These are phyloP conservation scores for Gamsiella multidivaricata DNA, from an alignment of 192 early-diverging fungal species.

Conservation along the genomic window DNA sequence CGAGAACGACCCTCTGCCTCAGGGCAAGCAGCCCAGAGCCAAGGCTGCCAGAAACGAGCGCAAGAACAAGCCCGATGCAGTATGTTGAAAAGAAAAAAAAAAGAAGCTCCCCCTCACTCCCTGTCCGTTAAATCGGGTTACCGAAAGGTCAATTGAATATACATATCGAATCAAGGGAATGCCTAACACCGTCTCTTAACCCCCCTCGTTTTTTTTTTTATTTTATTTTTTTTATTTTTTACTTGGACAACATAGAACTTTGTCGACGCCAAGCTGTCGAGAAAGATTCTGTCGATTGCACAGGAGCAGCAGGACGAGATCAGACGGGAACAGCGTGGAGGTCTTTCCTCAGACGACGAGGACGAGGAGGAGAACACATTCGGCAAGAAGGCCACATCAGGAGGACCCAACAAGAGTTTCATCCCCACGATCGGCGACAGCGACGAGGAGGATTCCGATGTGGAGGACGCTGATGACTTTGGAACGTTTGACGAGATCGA, in stretches of 20 bases:
- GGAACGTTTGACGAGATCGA: constrained; percentile 61
- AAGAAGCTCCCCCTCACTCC: no score
- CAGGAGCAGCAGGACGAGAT: constrained; percentile 93
- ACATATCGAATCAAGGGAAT: no score
- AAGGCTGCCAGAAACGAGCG: constrained; percentile 71
- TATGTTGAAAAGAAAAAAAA: no score
- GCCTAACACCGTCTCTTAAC: no score
- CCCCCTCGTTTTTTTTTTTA: constrained; percentile 3
- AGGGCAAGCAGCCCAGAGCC: constrained; percentile 62
- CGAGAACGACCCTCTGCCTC: constrained; percentile 60
- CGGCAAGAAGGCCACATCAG: constrained; percentile 39
- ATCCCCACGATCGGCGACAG: constrained; percentile 66
- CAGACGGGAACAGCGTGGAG: constrained; percentile 59
- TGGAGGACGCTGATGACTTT: constrained; percentile 74
- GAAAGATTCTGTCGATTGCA: constrained; percentile 89
- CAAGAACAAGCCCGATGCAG: constrained; percentile 65
- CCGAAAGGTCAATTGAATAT: no score
- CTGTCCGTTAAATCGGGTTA: no score
- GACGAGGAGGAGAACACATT: constrained; percentile 58
- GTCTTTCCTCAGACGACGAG: constrained; percentile 49
- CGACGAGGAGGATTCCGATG: constrained; percentile 71
- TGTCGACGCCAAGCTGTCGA: constrained; percentile 91
- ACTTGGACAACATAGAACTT: constrained; percentile 60
- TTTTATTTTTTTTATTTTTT: neutral
- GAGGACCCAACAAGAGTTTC: constrained; percentile 27